Evolutionary conservation across 176 grass and related monocot species (phyloP), one percentile per base, ranked within the genome.

Genomic region (Secale cereale): DNA sequence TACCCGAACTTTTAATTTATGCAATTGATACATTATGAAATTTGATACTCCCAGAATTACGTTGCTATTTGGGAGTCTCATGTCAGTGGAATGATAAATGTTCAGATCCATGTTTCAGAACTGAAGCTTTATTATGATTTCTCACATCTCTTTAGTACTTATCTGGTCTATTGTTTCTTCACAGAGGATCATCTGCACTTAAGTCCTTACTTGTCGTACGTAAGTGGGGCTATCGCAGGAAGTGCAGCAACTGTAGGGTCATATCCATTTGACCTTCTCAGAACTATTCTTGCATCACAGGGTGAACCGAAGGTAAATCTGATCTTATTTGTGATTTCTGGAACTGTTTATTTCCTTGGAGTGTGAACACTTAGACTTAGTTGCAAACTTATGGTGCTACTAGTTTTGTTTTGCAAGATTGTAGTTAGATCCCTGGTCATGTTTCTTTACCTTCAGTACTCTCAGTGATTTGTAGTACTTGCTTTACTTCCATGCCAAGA

Each of bases 281-380:
- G 97, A 79, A 99, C 97, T 37, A 91, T 99, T 94, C 94, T 99
- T 91, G 97, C 97, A 82, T 99, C 93, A 39, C 97, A 99, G 88
- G 97, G 97, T 85, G 97, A 99, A 87, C 97, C 97, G 17, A 99
- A 96, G 91, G 97, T 99, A 92, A 75, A 20, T n/a, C 6, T 86
- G 17, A 82, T 84, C 23, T 63, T 80, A 64, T 62, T 10, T 86
- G n/a, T 19, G 20, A 2, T 59, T 65, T 22, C 27, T 3, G 7
- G 1, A 4, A 4, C 7, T 43, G 17, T 68, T 82, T 82, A 25
- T 5, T 56, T 71, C 8, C 37, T 76, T 16, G 25, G 52, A 68
- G 19, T 71, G 35, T 33, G 7, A 82, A 56, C 56, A 57, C 2
- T 57, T 57, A 1, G 9, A 72, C 25, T 81, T 78, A 62, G 12